A percentile compares a stretch with the other conserved stretches of the same genome.
These are phyloP conservation scores for Fusarium camptoceras DNA, from an alignment of 2,329 filamentous ascomycete genomes.

Conservation along the genomic window DNA sequence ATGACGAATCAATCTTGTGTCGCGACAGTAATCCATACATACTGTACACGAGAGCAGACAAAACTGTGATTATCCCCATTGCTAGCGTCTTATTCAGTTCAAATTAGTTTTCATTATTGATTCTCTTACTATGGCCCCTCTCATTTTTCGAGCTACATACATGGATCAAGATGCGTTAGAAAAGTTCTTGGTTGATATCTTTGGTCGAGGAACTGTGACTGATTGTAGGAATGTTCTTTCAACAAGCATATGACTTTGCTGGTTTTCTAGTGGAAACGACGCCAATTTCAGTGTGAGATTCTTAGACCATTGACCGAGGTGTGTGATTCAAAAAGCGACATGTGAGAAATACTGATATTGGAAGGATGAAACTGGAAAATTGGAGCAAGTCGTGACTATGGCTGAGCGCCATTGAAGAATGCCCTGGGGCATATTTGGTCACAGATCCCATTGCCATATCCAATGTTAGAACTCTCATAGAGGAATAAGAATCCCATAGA, in stretches of 20 bases:
- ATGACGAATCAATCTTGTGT: too few relatives aligned
- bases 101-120: too few relatives aligned
- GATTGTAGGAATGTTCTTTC: neutral
- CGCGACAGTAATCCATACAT: too few relatives aligned
- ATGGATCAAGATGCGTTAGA: conserved; percentile 10
- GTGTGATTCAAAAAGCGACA: neutral
- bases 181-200: neutral
- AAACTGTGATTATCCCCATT: too few relatives aligned
- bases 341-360: neutral
- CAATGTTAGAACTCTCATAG: too few relatives aligned
- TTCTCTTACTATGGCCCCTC: neutral
- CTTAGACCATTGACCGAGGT: conserved; percentile 8
- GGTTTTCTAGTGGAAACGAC: conserved; percentile 2
- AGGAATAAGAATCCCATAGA: too few relatives aligned
- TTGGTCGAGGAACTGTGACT: neutral
- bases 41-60: too few relatives aligned
- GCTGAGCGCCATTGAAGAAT: conserved; percentile 5
- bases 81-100: too few relatives aligned
- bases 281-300: conserved; percentile 8
- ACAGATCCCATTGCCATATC: neutral
- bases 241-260: too few relatives aligned
- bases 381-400: neutral
- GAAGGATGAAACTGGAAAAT: neutral
- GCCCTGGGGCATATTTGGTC: neutral
- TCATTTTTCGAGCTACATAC: conserved; percentile 3